A percentile compares a stretch with the other conserved stretches of the same genome.
Conservation (phyloP, 441 rosid species). For the Adansonia grandidieri region DNA sequence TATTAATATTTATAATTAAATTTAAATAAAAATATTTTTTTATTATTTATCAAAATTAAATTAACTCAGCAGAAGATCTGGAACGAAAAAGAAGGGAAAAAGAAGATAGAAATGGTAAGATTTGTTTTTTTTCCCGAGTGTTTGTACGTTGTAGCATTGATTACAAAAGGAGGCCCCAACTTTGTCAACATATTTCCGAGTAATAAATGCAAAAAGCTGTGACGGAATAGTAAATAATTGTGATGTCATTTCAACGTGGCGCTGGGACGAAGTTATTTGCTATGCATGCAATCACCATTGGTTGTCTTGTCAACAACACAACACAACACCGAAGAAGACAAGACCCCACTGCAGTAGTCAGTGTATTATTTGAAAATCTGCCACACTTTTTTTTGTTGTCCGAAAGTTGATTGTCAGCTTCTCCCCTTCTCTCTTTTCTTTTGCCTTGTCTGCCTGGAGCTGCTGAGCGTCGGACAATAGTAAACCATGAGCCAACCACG, state of each 20-base stretch:
- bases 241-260: conserved; percentile 7
- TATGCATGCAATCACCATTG: not conserved
- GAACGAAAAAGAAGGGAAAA: no score
- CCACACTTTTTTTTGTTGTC: not conserved
- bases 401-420: not conserved
- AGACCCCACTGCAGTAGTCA: no score
- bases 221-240: not conserved
- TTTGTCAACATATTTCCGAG: not conserved
- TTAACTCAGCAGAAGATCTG: no score
- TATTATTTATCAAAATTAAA: no score
- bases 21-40: no score
- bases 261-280: not conserved
- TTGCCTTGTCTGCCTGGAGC: not conserved
- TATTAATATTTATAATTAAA: no score
- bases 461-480: not conserved
- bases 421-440: not conserved
- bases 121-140: not conserved
- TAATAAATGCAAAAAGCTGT: conserved; percentile 11
- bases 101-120: not conserved
- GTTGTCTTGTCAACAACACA: no score
- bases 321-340: no score
- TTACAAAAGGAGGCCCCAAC: not conserved
- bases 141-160: not conserved
- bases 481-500: not conserved
- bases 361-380: not conserved